Evolutionary conservation across 345 rosid species (phyloP).

Genomic region (Ceriops zippeliana): DNA sequence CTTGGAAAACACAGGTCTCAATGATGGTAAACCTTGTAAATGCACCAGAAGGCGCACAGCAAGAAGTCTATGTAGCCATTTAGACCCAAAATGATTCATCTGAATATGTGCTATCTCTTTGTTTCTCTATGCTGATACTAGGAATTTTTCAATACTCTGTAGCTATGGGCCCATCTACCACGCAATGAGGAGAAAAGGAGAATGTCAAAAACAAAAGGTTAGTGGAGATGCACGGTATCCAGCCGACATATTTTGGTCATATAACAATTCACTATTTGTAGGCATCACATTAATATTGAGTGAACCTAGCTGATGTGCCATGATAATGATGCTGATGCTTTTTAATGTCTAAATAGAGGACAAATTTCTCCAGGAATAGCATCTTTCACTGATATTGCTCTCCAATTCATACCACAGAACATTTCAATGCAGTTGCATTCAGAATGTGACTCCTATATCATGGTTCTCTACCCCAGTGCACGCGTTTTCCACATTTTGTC

Average conservation of each 20-base stretch:
- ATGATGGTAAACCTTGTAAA: constrained; percentile 20
- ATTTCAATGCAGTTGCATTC: too few relatives aligned
- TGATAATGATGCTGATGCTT: neutral
- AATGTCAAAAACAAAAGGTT: constrained; percentile 62
- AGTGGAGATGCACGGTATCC: neutral
- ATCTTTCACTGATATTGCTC: too few relatives aligned
- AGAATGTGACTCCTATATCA: too few relatives aligned
- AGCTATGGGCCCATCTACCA: constrained; percentile 56
- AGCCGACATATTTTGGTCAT: neutral
- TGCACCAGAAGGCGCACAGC: constrained; percentile 32
- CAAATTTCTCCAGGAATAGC: neutral
- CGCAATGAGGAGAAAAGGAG: constrained; percentile 44
- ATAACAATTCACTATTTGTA: too few relatives aligned
- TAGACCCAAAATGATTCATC: constrained; percentile 2
- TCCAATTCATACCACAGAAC: too few relatives aligned
- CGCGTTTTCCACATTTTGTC: neutral
- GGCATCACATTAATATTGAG: too few relatives aligned
- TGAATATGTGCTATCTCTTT: constrained; percentile 1
- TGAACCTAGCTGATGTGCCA: neutral
- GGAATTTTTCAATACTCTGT: constrained; percentile 14
- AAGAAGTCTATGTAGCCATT: constrained; percentile 50
- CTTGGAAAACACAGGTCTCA: constrained; percentile 15
- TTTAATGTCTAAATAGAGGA: neutral
- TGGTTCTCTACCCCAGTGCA: too few relatives aligned
- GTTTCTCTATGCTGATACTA: neutral